Conservation (phyloP, 441 rosid genomes). For the Manihot esculenta region DNA sequence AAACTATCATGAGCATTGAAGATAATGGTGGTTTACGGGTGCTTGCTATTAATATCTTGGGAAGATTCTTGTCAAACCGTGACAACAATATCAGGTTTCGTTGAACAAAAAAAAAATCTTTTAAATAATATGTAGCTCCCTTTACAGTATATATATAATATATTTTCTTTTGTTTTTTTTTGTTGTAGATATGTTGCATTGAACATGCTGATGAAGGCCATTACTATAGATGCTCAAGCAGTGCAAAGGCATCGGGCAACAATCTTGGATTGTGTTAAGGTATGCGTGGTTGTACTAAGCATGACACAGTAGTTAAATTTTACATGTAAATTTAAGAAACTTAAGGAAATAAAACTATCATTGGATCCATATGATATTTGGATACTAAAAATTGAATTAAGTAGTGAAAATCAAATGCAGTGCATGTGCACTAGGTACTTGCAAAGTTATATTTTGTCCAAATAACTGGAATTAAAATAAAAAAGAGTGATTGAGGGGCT, state of each 20-base stretch:
- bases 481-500: not conserved
- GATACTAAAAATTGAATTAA: not conserved
- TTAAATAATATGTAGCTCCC: not conserved
- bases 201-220: slow-evolving; percentile 98
- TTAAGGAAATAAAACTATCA: not conserved
- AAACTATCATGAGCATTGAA: slow-evolving; percentile 97
- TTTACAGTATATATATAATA: not conserved
- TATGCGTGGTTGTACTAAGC: slow-evolving; percentile 23
- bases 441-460: not conserved
- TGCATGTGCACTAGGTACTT: not conserved
- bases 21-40: slow-evolving; percentile 97
- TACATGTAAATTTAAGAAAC: not conserved
- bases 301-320: not conserved
- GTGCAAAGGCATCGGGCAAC: slow-evolving; percentile 99
- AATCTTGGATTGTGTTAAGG: slow-evolving; percentile 98
- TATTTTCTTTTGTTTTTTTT: not conserved
- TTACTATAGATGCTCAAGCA: slow-evolving; percentile 89
- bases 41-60: slow-evolving; percentile 97
- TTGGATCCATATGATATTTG: not conserved
- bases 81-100: slow-evolving; percentile 97
- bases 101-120: not conserved
- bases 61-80: slow-evolving; percentile 96
- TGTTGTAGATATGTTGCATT: slow-evolving; percentile 89
- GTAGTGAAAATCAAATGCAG: not conserved
- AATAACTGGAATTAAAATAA: not conserved